phyloP scores from a whole-genome alignment of 495 filamentous ascomycete species.

The Hyaloscypha variabilis region DNA sequence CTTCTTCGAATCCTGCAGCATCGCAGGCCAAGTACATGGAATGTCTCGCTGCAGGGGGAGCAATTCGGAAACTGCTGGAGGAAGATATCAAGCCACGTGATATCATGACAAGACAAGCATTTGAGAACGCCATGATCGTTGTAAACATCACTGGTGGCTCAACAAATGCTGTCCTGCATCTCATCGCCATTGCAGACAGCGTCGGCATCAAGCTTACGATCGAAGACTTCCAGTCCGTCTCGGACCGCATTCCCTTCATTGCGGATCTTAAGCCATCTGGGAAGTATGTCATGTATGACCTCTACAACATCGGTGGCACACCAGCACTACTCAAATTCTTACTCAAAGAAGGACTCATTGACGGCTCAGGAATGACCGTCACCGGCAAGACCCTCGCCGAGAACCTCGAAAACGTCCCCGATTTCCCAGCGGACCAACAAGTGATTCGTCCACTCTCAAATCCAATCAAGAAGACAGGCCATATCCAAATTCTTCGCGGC shows the following conservation, averaged over 20 bases:
- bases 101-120: conserved; percentile 87
- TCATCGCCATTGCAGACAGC: conserved; percentile 94
- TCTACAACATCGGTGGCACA: conserved; percentile 89
- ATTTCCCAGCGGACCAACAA: conserved; percentile 81
- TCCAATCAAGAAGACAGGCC: conserved; percentile 91
- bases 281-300: conserved; percentile 94
- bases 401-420: conserved; percentile 78
- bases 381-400: conserved; percentile 92
- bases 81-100: conserved; percentile 89
- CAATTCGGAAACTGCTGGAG: conserved; percentile 82
- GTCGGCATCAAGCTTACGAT: conserved; percentile 94
- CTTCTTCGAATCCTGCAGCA: conserved; percentile 89
- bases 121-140: conserved; percentile 96
- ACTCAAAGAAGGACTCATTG: conserved; percentile 84
- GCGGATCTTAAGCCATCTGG: conserved; percentile 97
- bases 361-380: conserved; percentile 87
- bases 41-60: conserved; percentile 80
- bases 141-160: conserved; percentile 95
- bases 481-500: conserved; percentile 96
- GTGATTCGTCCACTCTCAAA: conserved; percentile 91
- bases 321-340: conserved; percentile 90
- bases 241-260: conserved; percentile 88
- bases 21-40: conserved; percentile 83
- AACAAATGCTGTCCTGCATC: conserved; percentile 95
- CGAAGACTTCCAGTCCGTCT: conserved; percentile 96